Evolutionary conservation across 2,329 filamentous ascomycete genomes (phyloP).

Genomic region (Diaporthe eres): DNA sequence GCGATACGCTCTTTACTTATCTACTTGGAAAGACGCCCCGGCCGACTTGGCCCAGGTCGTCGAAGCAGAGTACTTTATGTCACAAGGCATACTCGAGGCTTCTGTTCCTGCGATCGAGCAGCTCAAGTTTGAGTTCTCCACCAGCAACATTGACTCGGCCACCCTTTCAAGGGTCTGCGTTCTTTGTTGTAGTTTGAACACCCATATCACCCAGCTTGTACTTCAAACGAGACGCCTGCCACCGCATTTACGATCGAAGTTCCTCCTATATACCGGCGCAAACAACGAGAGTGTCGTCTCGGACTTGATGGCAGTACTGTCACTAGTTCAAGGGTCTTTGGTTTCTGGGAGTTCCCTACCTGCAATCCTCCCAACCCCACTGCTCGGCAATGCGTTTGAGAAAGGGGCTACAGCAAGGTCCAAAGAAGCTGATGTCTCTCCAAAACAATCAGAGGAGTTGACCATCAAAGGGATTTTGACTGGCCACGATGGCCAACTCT

Average conservation of each 20-base stretch:
- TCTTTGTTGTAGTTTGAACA: neutral
- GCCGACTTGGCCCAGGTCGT: neutral
- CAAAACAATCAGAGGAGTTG: neutral
- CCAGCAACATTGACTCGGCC: neutral
- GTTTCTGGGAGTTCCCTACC: neutral
- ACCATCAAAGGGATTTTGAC: neutral
- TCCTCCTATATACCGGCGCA: neutral
- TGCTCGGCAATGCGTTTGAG: neutral
- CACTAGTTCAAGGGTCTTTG: neutral
- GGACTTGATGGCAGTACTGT: neutral
- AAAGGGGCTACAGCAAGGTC: neutral
- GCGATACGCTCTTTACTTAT: slow-evolving; percentile 64
- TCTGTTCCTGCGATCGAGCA: neutral
- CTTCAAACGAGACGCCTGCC: neutral
- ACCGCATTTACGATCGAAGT: neutral
- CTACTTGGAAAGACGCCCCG: slow-evolving; percentile 53
- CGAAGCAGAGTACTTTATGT: slow-evolving; percentile 1
- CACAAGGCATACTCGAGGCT: neutral
- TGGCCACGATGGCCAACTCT: neutral
- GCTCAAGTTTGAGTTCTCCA: neutral
- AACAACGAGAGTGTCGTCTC: slow-evolving; percentile 7
- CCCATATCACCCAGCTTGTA: neutral
- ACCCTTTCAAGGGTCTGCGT: neutral
- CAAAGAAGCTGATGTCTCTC: neutral
- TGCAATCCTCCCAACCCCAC: neutral